Conservation (phyloP, 306 rosid species). For the Rubus parviflorus region DNA sequence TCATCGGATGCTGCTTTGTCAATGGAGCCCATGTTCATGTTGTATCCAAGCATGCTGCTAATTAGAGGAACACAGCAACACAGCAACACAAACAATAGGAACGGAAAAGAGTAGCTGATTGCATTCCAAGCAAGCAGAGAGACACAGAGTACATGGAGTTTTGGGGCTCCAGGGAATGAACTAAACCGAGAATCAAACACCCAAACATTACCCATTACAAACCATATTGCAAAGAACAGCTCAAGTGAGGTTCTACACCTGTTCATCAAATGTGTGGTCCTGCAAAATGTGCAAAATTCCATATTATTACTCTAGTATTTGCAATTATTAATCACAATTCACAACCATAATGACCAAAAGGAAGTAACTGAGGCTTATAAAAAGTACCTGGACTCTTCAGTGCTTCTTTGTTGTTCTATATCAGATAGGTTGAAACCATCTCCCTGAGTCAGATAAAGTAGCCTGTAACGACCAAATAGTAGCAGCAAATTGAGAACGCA, state of each 20-base stretch:
- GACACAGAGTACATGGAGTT: constrained; percentile 78
- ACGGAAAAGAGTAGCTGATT: constrained; percentile 88
- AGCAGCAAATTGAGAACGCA: constrained; percentile 68
- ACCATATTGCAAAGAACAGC: constrained; percentile 96
- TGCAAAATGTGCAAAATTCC: constrained; percentile 23
- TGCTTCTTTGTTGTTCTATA: constrained; percentile 66
- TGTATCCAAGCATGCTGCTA: constrained; percentile 79
- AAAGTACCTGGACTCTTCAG: constrained; percentile 78
- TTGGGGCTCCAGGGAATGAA: constrained; percentile 72
- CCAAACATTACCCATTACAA: constrained; percentile 99
- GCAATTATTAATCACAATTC: not conserved
- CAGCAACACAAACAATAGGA: constrained; percentile 75
- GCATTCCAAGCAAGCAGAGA: constrained; percentile 91
- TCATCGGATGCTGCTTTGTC: constrained; percentile 81
- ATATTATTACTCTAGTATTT: not conserved
- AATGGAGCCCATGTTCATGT: constrained; percentile 79
- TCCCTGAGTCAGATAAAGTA: constrained; percentile 45
- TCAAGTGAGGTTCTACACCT: constrained; percentile 79
- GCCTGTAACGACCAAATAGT: constrained; percentile 74
- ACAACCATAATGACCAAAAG: not conserved
- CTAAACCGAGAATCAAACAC: constrained; percentile 82
- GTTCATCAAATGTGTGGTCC: constrained; percentile 77
- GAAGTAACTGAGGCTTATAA: constrained; percentile 7
- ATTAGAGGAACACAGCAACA: constrained; percentile 90
- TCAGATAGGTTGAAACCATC: constrained; percentile 61